Conservation (phyloP, 2,329 filamentous ascomycete species). For the Fusarium veterinarium region DNA sequence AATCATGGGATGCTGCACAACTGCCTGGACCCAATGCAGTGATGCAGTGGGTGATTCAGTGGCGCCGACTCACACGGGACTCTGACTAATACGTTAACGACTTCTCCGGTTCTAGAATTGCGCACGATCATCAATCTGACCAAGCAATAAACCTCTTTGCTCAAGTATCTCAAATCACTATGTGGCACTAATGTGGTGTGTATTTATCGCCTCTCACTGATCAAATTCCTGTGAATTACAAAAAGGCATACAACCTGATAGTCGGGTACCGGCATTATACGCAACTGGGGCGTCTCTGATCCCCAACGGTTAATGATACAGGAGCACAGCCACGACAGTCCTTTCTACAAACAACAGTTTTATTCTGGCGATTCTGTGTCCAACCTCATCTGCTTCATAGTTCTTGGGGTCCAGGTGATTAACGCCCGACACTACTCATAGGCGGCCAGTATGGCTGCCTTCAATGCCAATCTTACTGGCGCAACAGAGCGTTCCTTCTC, state of each 20-base stretch:
- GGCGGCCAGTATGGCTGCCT: slow-evolving; percentile 37
- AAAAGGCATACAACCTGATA: neutral
- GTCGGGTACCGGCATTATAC: neutral
- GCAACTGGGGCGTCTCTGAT: neutral
- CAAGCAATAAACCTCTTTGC: neutral
- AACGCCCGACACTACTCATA: neutral
- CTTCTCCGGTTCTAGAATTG: slow-evolving; percentile 31
- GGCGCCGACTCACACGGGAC: neutral
- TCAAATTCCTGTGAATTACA: neutral
- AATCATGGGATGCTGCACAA: neutral
- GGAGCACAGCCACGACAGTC: slow-evolving; percentile 15
- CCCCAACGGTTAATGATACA: slow-evolving; percentile 5
- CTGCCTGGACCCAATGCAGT: neutral
- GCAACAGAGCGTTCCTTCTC: slow-evolving; percentile 53
- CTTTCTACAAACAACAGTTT: slow-evolving; percentile 1
- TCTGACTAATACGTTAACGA: slow-evolving; percentile 32
- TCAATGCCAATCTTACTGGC: slow-evolving; percentile 32
- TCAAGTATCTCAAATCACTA: slow-evolving; percentile 28
- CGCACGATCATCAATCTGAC: slow-evolving; percentile 14
- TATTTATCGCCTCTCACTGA: neutral
- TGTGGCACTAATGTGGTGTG: slow-evolving; percentile 2
- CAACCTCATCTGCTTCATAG: neutral
- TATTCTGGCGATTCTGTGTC: neutral
- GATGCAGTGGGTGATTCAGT: neutral
- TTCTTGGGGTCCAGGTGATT: neutral